These are phyloP conservation scores for Spatholobus suberectus DNA, from an alignment of 306 rosid species.

Conservation along the genomic window DNA sequence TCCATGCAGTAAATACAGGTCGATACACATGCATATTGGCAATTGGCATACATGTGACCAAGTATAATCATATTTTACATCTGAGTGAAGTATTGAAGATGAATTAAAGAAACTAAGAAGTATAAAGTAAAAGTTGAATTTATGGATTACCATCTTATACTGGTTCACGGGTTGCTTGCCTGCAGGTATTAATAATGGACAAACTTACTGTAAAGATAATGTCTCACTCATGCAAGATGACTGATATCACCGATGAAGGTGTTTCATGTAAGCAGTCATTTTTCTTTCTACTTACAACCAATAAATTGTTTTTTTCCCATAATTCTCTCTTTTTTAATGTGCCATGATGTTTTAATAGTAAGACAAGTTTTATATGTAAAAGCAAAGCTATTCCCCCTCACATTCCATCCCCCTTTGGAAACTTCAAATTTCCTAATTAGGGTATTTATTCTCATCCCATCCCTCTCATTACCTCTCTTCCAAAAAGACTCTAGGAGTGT, in stretches of 20 bases:
- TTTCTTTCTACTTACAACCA: not conserved
- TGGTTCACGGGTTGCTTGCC: conserved; percentile 40
- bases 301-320: not conserved
- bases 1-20: not conserved
- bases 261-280: conserved; percentile 73
- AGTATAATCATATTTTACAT: conserved; percentile 22
- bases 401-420: not conserved
- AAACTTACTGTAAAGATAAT: conserved; percentile 91
- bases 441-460: not conserved
- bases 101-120: conserved; percentile 13
- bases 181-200: conserved; percentile 97
- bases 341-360: not conserved
- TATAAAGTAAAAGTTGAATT: conserved; percentile 16
- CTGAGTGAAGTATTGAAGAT: conserved; percentile 33
- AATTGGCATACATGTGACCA: conserved; percentile 20
- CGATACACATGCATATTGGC: conserved; percentile 26
- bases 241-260: conserved; percentile 95
- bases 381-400: not conserved
- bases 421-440: not conserved
- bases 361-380: not conserved
- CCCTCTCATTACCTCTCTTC: not conserved
- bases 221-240: conserved; percentile 98
- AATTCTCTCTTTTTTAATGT: conserved; percentile 29
- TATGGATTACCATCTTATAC: conserved; percentile 28
- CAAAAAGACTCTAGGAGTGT: not conserved